Evolutionary conservation across 352 stramenopile genomes (phyloP).

Genomic region (Phytophthora sp.): DNA sequence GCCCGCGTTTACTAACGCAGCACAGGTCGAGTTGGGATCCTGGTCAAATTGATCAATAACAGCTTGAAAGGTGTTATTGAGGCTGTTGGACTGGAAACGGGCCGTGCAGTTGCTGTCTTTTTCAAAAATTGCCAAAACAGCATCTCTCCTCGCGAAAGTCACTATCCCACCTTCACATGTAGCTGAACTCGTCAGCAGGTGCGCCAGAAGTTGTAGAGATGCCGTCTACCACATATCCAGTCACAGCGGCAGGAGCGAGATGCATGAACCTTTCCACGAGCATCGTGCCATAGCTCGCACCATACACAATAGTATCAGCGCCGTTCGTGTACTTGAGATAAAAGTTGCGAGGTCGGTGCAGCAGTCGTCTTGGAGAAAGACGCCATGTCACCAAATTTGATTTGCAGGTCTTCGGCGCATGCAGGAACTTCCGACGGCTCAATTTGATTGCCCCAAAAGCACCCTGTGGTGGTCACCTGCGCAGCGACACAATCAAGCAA

Average conservation of each 20-base stretch:
- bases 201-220: background rate
- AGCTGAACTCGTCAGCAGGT: slow-evolving; percentile 20
- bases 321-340: no score
- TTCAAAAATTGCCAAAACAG: slow-evolving; percentile 23
- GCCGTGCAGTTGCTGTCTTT: slow-evolving; percentile 20
- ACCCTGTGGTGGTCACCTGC: background rate
- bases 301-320: no score
- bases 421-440: background rate
- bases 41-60: slow-evolving; percentile 27
- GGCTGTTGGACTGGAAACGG: slow-evolving; percentile 14
- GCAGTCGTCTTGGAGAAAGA: slow-evolving; percentile 29
- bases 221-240: no score
- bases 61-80: slow-evolving; percentile 17
- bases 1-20: no score
- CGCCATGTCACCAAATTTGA: background rate
- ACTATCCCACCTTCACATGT: slow-evolving; percentile 42
- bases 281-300: no score
- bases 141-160: no score
- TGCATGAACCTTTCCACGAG: no score
- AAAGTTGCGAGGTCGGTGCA: no score
- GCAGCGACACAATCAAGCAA: background rate
- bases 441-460: background rate
- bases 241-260: no score
- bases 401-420: background rate
- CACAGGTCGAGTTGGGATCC: no score